phyloP scores from a whole-genome alignment of 2,329 filamentous ascomycete genomes.

The Cordyceps cateniannulata region DNA sequence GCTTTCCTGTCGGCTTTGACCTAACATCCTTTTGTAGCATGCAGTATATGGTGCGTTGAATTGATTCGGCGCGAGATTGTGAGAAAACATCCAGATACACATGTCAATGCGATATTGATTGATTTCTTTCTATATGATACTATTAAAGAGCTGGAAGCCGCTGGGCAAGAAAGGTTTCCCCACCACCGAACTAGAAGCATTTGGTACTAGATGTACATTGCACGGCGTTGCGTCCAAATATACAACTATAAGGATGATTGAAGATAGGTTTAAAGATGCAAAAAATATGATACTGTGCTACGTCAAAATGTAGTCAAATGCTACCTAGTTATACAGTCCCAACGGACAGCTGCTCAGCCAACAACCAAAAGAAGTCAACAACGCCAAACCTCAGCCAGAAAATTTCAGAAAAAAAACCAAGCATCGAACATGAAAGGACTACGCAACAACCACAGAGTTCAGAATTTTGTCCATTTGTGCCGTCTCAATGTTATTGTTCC shows the following conservation, averaged over 20 bases:
- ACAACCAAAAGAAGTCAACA: conserved; percentile 11
- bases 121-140: conserved; percentile 97
- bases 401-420: neutral
- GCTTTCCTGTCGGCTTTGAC: neutral
- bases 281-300: neutral
- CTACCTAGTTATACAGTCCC: conserved; percentile 1
- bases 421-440: conserved; percentile 7
- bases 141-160: conserved; percentile 74
- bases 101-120: conserved; percentile 82
- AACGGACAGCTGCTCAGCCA: neutral
- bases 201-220: conserved; percentile 63
- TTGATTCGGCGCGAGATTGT: conserved; percentile 77
- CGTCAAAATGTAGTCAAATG: neutral
- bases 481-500: conserved; percentile 48
- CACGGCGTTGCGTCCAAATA: neutral
- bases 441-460: conserved; percentile 40
- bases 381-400: conserved; percentile 12
- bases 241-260: neutral
- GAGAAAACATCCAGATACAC: conserved; percentile 61
- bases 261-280: neutral
- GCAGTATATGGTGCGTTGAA: conserved; percentile 95
- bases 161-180: conserved; percentile 51
- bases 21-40: conserved; percentile 44
- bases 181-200: conserved; percentile 91
- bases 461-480: conserved; percentile 69